Conservation (phyloP, 2,329 filamentous ascomycete genomes). For the Clathrospora elynae region DNA sequence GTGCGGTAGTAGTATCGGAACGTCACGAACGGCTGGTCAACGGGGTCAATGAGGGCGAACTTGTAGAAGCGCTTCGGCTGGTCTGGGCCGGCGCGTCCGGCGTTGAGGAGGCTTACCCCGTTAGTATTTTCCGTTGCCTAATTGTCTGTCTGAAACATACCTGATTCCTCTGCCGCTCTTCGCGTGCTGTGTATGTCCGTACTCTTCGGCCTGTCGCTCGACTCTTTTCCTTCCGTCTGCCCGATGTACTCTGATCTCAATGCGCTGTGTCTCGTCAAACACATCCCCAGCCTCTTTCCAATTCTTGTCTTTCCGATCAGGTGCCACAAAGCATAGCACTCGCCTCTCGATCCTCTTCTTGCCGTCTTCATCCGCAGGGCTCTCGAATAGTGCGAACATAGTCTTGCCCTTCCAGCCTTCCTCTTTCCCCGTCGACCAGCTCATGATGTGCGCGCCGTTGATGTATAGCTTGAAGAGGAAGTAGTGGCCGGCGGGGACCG, state of each 20-base stretch:
- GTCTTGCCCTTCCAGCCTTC: conserved; percentile 53
- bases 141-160: conserved; percentile 26
- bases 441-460: conserved; percentile 47
- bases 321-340: conserved; percentile 47
- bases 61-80: conserved; percentile 55
- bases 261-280: conserved; percentile 34
- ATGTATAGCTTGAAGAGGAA: conserved; percentile 57
- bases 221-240: conserved; percentile 50
- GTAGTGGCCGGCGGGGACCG: conserved; percentile 37
- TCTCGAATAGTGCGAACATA: conserved; percentile 52
- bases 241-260: conserved; percentile 53
- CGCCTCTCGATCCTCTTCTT: conserved; percentile 49
- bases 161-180: conserved; percentile 30
- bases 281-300: conserved; percentile 18
- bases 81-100: conserved; percentile 45
- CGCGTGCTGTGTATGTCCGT: conserved; percentile 26
- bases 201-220: conserved; percentile 35
- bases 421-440: conserved; percentile 52
- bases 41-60: conserved; percentile 56
- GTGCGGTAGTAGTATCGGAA: conserved; percentile 51
- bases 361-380: conserved; percentile 33
- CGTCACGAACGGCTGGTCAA: conserved; percentile 55
- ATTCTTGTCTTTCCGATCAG: conserved; percentile 13
- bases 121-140: conserved; percentile 18
- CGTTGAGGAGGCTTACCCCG: conserved; percentile 42